Conservation (phyloP, 2,329 filamentous ascomycete species). For the Aspergillus piperis region DNA sequence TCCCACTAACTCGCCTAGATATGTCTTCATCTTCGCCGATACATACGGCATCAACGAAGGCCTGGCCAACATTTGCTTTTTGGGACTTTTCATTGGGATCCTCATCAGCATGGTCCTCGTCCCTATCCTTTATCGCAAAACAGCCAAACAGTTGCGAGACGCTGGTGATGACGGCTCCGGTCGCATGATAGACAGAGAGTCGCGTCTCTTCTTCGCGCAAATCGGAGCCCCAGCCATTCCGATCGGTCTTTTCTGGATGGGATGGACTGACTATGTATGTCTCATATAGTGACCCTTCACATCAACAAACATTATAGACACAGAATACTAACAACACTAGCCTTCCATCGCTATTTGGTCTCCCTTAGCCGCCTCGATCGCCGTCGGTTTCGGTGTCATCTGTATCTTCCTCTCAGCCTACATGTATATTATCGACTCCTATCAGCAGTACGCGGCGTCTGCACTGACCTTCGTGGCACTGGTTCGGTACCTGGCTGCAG, state of each 20-base stretch:
- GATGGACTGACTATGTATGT: slow-evolving; percentile 48
- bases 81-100: slow-evolving; percentile 48
- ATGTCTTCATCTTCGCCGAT: slow-evolving; percentile 53
- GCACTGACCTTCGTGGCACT: slow-evolving; percentile 48
- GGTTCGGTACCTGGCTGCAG: slow-evolving; percentile 41
- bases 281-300: too few relatives aligned
- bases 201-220: slow-evolving; percentile 56
- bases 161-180: slow-evolving; percentile 22
- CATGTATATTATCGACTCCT: slow-evolving; percentile 60
- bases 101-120: slow-evolving; percentile 40
- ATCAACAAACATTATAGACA: too few relatives aligned
- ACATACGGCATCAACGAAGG: slow-evolving; percentile 52
- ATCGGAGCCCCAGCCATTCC: slow-evolving; percentile 53
- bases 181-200: slow-evolving; percentile 44
- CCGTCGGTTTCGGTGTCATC: slow-evolving; percentile 54
- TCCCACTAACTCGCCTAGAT: slow-evolving; percentile 21
- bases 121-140: slow-evolving; percentile 50
- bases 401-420: slow-evolving; percentile 54
- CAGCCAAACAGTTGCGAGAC: slow-evolving; percentile 37
- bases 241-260: slow-evolving; percentile 59
- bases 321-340: slow-evolving; percentile 16
- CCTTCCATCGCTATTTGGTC: slow-evolving; percentile 52
- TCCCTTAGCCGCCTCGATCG: slow-evolving; percentile 50
- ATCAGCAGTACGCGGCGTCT: slow-evolving; percentile 53
- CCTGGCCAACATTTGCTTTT: slow-evolving; percentile 50